Base-by-base conservation (phyloP, 352 stramenopile genomes). In the Pythium utonaiense region DNA sequence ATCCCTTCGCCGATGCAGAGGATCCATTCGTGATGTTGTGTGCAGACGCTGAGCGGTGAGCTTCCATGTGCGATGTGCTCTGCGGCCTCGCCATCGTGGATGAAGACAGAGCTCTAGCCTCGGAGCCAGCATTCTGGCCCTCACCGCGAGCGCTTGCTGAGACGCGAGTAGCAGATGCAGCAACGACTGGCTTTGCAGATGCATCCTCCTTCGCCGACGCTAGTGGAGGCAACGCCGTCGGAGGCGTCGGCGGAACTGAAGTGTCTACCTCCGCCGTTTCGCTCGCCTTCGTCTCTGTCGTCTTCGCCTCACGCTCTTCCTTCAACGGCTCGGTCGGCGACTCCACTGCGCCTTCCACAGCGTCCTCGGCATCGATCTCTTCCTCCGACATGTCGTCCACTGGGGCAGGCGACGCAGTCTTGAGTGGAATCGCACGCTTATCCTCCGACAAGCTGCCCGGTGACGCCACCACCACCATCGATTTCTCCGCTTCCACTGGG, bases 121-220 rank as follows among this genome's bases (percentile, higher is more conserved):
- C 47, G 13, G 42, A 33, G 2, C 27, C 53, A 5, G 45, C 53
- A 16, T 57, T 44, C 13, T 47, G 36, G 14, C 53, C 61, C 6
- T 62, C 61, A 14, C 61, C 61, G 8, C 61, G 61, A 12, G 61
- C 61, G 48, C 61, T 67, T 22, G 54, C 40, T 0, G 48, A 28
- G 6, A 27, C 45, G 0, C 60, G 60, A 22, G 52, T 34, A 1
- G 51, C 36, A 25, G 30, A 38, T 19, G 17, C 48, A 22, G 48
- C 10, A 7, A 19, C 48, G 7, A 28, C 7, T 41, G 27, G 16
- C 14, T 47, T 47, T 19, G 40, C 40, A 47, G 41, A 38, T 13
- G 50, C 36, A 13, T 33, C 22, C 22, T 14, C 5, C 1, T n/a
- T 25, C 14, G 60, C 53, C 9, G 53, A 42, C 8, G 40, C 61